A percentile compares a stretch with the other conserved stretches of the same genome.
phyloP scores from a whole-genome alignment of 1,284 basidiomycete species.

The Chiua sp. region DNA sequence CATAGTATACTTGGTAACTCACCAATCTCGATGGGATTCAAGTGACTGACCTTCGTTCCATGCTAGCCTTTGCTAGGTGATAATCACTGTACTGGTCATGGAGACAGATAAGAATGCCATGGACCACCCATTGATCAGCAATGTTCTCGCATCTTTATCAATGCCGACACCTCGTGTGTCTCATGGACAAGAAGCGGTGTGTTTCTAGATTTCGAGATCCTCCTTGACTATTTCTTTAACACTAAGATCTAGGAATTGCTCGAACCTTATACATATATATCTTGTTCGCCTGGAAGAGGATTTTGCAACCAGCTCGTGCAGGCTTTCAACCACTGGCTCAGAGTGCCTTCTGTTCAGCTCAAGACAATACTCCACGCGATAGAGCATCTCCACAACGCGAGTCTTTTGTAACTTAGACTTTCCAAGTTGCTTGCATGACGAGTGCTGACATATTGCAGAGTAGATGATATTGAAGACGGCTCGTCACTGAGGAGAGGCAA shows the following conservation, averaged over 20 bases:
- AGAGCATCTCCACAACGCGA: conserved; percentile 93
- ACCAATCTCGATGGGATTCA: too few relatives aligned
- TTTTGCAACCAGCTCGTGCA: conserved; percentile 88
- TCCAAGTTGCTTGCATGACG: neutral
- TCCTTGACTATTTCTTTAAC: neutral
- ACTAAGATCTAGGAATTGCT: conserved; percentile 55
- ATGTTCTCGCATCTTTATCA: conserved; percentile 26
- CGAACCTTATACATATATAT: conserved; percentile 92
- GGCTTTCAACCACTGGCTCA: conserved; percentile 93
- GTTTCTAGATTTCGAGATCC: conserved; percentile 3
- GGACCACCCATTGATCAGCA: conserved; percentile 30
- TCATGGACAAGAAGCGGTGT: conserved; percentile 25
- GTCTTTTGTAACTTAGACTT: conserved; percentile 49
- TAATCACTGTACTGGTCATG: too few relatives aligned
- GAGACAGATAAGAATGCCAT: conserved; percentile 7
- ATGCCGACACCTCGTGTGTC: conserved; percentile 9
- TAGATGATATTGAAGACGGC: conserved; percentile 88
- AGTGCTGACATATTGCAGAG: conserved; percentile 44
- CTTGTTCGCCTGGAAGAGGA: conserved; percentile 92
- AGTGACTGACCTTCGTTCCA: too few relatives aligned
- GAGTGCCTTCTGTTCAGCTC: conserved; percentile 78
- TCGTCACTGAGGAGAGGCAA: conserved; percentile 75
- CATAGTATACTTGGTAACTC: too few relatives aligned
- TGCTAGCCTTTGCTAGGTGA: too few relatives aligned
- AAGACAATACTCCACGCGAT: conserved; percentile 80